A percentile compares a stretch with the other conserved stretches of the same genome.
Evolutionary conservation across 352 stramenopile genomes (phyloP).

Genomic region (Achlya hypogyna): DNA sequence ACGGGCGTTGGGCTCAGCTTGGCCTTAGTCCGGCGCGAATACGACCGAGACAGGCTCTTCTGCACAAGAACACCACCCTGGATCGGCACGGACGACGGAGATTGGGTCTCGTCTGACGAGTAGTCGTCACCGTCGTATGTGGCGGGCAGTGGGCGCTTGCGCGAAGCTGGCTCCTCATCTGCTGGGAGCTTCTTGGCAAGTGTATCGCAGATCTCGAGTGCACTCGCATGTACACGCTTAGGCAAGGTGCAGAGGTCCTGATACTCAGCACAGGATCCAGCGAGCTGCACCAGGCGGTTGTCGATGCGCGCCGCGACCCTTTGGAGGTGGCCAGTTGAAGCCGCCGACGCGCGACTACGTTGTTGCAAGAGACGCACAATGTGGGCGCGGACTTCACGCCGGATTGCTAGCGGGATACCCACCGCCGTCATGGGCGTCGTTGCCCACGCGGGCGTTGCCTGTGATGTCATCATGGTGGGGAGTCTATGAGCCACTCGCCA

Average conservation of each 20-base stretch:
- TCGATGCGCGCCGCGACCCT: constrained; percentile 18
- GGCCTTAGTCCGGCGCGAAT: constrained; percentile 13
- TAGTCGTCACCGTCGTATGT: neutral
- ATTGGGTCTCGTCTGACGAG: neutral
- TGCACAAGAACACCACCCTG: neutral
- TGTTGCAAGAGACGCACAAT: constrained; percentile 11
- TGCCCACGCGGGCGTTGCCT: neutral
- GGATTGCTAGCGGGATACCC: constrained; percentile 2
- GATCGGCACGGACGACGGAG: neutral
- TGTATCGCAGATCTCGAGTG: constrained; percentile 9
- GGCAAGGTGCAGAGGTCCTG: constrained; percentile 13
- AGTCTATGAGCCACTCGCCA: neutral
- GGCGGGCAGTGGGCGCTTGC: neutral
- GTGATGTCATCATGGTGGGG: constrained; percentile 1
- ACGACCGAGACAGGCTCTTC: constrained; percentile 14
- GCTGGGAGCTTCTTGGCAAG: constrained; percentile 2
- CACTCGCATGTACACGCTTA: constrained; percentile 14
- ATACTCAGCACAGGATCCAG: constrained; percentile 7
- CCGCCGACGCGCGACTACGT: constrained; percentile 3
- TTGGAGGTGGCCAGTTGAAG: neutral
- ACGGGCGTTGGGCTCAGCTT: constrained; percentile 9
- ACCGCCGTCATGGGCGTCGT: neutral
- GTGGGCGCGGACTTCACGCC: constrained; percentile 8
- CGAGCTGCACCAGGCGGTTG: constrained; percentile 9
- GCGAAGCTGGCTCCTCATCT: neutral